Evolutionary conservation across 306 rosid species (phyloP).

Genomic region (Neltuma alba): DNA sequence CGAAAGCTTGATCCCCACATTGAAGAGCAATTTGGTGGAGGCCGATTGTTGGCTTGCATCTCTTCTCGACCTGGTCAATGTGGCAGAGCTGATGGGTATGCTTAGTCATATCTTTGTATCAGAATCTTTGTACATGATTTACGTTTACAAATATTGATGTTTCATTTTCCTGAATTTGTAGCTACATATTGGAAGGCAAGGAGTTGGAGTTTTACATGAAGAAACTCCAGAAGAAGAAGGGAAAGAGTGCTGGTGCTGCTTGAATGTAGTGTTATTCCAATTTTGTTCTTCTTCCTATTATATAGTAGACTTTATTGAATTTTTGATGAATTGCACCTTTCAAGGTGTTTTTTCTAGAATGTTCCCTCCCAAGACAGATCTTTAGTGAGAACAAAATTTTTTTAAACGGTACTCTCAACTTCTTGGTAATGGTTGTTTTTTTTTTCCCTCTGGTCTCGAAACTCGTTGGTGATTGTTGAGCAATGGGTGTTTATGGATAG

Average conservation of each 20-base stretch:
- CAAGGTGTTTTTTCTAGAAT: neutral
- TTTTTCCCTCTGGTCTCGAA: no score
- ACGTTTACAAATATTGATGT: neutral
- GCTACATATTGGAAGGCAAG: conserved; percentile 51
- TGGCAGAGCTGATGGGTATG: conserved; percentile 54
- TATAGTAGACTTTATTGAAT: conserved; percentile 10
- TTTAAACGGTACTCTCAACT: no score
- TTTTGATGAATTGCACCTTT: neutral
- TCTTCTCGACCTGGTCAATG: conserved; percentile 59
- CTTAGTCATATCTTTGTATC: neutral
- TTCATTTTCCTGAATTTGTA: conserved; percentile 4
- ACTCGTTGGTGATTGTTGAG: no score
- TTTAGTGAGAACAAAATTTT: neutral
- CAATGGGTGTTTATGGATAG: no score
- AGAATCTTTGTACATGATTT: neutral
- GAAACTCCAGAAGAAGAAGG: conserved; percentile 51
- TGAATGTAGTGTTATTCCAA: conserved; percentile 17
- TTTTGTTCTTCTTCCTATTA: neutral
- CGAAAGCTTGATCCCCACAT: conserved; percentile 43
- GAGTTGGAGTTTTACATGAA: conserved; percentile 55
- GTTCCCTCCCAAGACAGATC: neutral
- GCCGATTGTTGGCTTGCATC: conserved; percentile 48
- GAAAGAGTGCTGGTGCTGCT: conserved; percentile 51
- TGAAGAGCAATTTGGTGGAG: conserved; percentile 50
- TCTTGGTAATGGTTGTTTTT: no score